Evolutionary conservation across 352 stramenopile genomes (phyloP).

Genomic region (Pythium utonaiense): DNA sequence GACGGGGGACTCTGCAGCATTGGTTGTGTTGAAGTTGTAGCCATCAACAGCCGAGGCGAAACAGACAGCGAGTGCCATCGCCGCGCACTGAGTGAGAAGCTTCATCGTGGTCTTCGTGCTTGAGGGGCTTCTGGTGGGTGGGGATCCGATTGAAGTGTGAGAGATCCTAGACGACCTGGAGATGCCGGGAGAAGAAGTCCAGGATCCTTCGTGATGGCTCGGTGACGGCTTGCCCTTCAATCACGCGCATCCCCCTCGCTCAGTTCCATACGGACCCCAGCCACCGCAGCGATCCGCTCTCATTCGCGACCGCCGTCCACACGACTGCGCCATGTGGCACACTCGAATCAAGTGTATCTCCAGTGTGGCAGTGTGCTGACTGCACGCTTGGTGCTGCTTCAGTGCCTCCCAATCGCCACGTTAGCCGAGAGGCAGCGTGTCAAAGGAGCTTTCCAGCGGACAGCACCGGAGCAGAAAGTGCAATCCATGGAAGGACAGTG

Average conservation of each 20-base stretch:
- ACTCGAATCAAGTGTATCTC: neutral
- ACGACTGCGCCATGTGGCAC: neutral
- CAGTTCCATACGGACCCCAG: neutral
- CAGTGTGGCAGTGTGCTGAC: neutral
- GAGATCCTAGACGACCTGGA: neutral
- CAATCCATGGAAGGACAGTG: constrained; percentile 11
- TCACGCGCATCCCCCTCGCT: neutral
- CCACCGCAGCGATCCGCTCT: constrained; percentile 1
- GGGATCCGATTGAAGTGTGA: constrained; percentile 12
- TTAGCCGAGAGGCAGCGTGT: neutral
- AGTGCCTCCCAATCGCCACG: neutral
- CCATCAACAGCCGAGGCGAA: neutral
- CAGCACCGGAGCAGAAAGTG: constrained; percentile 12
- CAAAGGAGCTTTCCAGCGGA: constrained; percentile 2
- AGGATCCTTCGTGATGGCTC: neutral
- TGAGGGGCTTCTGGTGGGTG: neutral
- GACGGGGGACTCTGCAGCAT: neutral
- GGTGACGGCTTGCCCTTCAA: neutral
- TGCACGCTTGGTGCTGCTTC: neutral
- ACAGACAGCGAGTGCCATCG: constrained; percentile 1
- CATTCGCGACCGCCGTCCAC: neutral
- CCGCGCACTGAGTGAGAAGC: constrained; percentile 14
- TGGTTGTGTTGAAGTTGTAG: constrained; percentile 12
- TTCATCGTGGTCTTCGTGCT: constrained; percentile 7
- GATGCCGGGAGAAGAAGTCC: neutral